phyloP scores from a whole-genome alignment of 306 rosid species.

The Canavalia gladiata region DNA sequence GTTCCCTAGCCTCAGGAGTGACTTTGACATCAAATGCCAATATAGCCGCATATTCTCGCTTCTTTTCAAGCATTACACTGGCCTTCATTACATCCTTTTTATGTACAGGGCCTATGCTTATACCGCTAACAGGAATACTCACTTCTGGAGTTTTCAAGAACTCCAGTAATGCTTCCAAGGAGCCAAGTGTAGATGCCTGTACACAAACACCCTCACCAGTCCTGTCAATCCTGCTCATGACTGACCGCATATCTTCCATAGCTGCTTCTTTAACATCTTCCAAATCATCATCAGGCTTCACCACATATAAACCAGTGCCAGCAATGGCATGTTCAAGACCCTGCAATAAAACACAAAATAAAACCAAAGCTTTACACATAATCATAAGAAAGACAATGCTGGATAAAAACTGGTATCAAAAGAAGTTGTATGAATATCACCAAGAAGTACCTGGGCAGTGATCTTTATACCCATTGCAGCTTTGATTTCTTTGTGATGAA shows the following conservation, averaged over 20 bases:
- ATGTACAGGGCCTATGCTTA: constrained; percentile 96
- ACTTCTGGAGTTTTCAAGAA: constrained; percentile 90
- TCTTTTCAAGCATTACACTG: constrained; percentile 97
- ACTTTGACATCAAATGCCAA: constrained; percentile 99
- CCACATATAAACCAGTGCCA: constrained; percentile 88
- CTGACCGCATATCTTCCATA: constrained; percentile 87
- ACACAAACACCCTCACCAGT: constrained; percentile 97
- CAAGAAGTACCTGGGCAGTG: constrained; percentile 82
- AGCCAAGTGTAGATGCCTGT: constrained; percentile 97
- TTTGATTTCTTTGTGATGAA: constrained; percentile 94
- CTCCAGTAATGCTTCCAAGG: constrained; percentile 95
- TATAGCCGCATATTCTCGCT: constrained; percentile 79
- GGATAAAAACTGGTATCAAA: constrained; percentile 32
- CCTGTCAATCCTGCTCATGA: constrained; percentile 89
- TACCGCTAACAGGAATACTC: constrained; percentile 93
- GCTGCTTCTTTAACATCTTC: constrained; percentile 79
- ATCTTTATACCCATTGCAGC: constrained; percentile 99
- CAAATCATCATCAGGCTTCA: constrained; percentile 84
- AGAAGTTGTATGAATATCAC: constrained; percentile 38
- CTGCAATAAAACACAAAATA: constrained; percentile 56
- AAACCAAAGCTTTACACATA: constrained; percentile 2
- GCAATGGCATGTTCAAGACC: constrained; percentile 99
- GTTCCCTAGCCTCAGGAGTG: constrained; percentile 90
- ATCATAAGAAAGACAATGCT: constrained; percentile 1
- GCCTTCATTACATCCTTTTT: constrained; percentile 99